A percentile compares a stretch with the other conserved stretches of the same genome.
phyloP scores from a whole-genome alignment of 2,329 filamentous ascomycete genomes.

The Sporothrix variecibatus region DNA sequence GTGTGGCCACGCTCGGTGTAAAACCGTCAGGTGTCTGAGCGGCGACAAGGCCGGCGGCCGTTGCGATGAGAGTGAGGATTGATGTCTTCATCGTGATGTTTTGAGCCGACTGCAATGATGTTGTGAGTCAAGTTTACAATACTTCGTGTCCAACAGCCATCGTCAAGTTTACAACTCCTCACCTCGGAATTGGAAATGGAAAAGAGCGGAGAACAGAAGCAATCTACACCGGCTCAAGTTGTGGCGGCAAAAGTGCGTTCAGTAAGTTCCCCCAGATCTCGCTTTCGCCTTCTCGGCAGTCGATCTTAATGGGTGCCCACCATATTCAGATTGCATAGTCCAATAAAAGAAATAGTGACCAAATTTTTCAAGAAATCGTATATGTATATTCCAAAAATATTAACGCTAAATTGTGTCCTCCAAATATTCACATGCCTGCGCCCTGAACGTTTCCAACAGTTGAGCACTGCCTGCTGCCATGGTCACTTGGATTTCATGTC shows the following conservation, averaged over 20 bases:
- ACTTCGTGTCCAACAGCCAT: background rate
- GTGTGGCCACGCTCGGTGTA: slow-evolving; percentile 30
- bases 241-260: background rate
- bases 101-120: background rate
- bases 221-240: slow-evolving; percentile 12
- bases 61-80: background rate
- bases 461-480: background rate
- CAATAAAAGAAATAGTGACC: background rate
- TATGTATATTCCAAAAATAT: background rate
- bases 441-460: background rate
- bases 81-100: background rate
- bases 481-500: background rate
- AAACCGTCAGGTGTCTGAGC: slow-evolving; percentile 35
- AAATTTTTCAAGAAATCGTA: background rate
- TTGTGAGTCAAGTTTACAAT: background rate
- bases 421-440: background rate
- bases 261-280: too few species aligned
- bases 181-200: background rate
- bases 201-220: background rate
- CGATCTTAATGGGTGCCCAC: background rate
- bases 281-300: background rate
- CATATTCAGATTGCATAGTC: background rate
- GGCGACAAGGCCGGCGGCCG: background rate
- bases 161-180: background rate
- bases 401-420: background rate